Conservation (phyloP, 495 filamentous ascomycete genomes). For the Chaetomium cochliodes region DNA sequence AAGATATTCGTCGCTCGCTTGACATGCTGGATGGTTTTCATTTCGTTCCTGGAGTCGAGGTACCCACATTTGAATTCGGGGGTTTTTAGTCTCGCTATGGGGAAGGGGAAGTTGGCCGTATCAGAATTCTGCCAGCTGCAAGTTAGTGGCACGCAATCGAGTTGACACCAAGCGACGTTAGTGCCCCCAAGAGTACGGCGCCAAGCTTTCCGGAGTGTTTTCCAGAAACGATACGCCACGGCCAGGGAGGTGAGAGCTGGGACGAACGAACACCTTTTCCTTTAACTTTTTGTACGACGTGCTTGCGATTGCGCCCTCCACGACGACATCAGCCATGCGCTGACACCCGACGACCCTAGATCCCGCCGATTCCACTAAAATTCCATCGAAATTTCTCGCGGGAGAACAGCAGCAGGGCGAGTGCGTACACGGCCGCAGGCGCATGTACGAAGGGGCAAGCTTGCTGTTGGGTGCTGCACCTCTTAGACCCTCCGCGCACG, state of each 20-base stretch:
- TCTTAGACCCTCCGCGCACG: constrained; percentile 16
- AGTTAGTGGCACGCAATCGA: neutral
- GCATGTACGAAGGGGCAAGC: constrained; percentile 20
- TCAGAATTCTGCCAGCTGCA: constrained; percentile 5
- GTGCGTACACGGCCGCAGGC: constrained; percentile 1
- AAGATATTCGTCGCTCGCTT: no score
- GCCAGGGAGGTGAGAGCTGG: constrained; percentile 26
- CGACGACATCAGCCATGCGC: constrained; percentile 30
- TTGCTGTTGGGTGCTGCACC: constrained; percentile 17
- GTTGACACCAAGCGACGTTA: neutral
- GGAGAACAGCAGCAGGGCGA: neutral
- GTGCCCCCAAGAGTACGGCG: constrained; percentile 15
- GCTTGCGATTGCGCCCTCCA: constrained; percentile 23
- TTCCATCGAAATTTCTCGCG: neutral
- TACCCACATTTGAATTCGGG: neutral
- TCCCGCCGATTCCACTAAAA: neutral
- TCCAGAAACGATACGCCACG: constrained; percentile 33
- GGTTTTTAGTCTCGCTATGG: no score
- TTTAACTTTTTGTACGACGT: constrained; percentile 29
- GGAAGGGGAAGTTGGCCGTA: neutral
- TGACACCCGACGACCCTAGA: constrained; percentile 24
- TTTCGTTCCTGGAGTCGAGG: neutral
- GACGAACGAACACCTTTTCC: constrained; percentile 41
- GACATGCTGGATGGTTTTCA: neutral
- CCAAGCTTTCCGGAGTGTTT: constrained; percentile 22